Conservation (phyloP, 345 rosid genomes). For the Dipteronia sinensis region DNA sequence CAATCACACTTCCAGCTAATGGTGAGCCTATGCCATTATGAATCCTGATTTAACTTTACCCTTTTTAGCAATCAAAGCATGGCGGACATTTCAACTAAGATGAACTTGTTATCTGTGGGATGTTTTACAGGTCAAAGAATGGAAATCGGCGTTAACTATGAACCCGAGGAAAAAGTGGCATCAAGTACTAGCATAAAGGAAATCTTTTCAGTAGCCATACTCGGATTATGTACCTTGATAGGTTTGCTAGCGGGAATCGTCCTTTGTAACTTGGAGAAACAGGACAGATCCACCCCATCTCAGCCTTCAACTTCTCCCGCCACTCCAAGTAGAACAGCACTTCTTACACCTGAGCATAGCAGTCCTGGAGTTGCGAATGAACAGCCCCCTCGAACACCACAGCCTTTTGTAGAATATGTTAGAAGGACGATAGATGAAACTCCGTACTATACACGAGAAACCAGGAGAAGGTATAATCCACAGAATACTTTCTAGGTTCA, state of each 20-base stretch:
- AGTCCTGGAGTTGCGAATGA: slow-evolving; percentile 45
- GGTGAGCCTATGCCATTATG: slow-evolving; percentile 46
- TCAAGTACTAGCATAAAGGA: slow-evolving; percentile 16
- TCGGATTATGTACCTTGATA: slow-evolving; percentile 18
- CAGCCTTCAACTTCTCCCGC: slow-evolving; percentile 30
- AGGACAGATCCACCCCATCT: slow-evolving; percentile 25
- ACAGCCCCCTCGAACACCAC: slow-evolving; percentile 81
- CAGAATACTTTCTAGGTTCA: slow-evolving; percentile 69
- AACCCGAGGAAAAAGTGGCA: slow-evolving; percentile 31
- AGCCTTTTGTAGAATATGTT: slow-evolving; percentile 80
- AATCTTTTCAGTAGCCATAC: slow-evolving; percentile 23
- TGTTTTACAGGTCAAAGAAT: slow-evolving; percentile 63
- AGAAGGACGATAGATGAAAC: slow-evolving; percentile 88
- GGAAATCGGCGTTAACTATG: slow-evolving; percentile 59
- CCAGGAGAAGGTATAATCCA: slow-evolving; percentile 74
- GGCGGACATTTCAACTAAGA: background rate
- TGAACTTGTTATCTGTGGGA: background rate
- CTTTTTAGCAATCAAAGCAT: background rate
- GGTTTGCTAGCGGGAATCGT: slow-evolving; percentile 25
- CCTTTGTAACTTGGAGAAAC: slow-evolving; percentile 18
- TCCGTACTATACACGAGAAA: slow-evolving; percentile 73
- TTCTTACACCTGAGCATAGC: slow-evolving; percentile 55
- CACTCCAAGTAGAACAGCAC: slow-evolving; percentile 36
- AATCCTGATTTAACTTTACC: background rate
- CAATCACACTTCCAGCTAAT: slow-evolving; percentile 68